A percentile compares a stretch with the other conserved stretches of the same genome.
Conservation (phyloP, 148 eudicot genomes). For the Amaranthus hypochondriacus region DNA sequence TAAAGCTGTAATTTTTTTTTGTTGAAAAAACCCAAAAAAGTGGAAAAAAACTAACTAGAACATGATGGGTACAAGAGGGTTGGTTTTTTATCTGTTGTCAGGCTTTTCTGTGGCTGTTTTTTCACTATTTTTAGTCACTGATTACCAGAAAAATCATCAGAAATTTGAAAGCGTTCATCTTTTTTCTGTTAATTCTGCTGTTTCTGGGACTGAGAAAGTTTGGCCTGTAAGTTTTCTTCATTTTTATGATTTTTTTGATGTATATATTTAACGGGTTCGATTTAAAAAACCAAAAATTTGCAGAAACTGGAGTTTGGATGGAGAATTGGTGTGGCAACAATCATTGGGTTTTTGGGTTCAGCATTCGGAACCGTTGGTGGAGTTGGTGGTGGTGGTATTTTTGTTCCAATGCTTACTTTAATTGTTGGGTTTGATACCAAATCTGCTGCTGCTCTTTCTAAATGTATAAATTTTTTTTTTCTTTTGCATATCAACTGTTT, state of each 20-base stretch:
- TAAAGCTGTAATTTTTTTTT: background rate
- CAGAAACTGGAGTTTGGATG: slow-evolving; percentile 70
- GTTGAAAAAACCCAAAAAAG: background rate
- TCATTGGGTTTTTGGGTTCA: slow-evolving; percentile 86
- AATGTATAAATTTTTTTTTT: slow-evolving; percentile 41
- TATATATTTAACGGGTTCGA: slow-evolving; percentile 2
- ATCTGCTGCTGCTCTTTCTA: slow-evolving; percentile 98
- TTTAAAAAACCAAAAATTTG: background rate
- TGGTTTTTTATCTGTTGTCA: slow-evolving; percentile 49
- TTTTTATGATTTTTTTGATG: background rate
- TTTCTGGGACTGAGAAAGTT: slow-evolving; percentile 20
- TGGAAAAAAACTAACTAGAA: background rate
- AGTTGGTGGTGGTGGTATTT: slow-evolving; percentile 96
- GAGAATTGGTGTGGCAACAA: slow-evolving; percentile 67
- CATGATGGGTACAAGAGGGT: slow-evolving; percentile 36
- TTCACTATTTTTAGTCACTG: slow-evolving; percentile 39
- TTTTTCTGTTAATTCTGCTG: slow-evolving; percentile 21
- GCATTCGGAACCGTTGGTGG: slow-evolving; percentile 97
- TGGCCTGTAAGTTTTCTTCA: slow-evolving; percentile 66
- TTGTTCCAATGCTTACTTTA: slow-evolving; percentile 88
- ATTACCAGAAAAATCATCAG: slow-evolving; percentile 16
- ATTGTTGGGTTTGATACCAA: slow-evolving; percentile 92
- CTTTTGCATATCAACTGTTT: background rate
- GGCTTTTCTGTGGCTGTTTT: slow-evolving; percentile 52
- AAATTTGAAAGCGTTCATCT: slow-evolving; percentile 1